phyloP scores from a whole-genome alignment of 169 alveolate species.

The Plasmodium relictum region DNA sequence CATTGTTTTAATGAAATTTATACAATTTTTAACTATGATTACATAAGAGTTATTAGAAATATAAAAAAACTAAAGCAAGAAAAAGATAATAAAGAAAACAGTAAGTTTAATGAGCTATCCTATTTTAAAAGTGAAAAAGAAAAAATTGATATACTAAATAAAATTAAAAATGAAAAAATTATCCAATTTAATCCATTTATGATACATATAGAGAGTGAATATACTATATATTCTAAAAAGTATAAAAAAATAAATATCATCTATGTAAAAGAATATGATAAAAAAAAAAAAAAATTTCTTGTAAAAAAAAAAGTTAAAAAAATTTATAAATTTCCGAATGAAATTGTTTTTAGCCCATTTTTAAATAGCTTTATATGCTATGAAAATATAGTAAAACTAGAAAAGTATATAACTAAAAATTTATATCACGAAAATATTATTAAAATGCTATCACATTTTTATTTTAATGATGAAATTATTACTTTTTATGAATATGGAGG shows the following conservation, averaged over 20 bases:
- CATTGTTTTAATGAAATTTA: constrained; percentile 7
- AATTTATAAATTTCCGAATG: constrained; percentile 40
- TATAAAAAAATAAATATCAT: constrained; percentile 28
- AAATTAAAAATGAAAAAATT: constrained; percentile 10
- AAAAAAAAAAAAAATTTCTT: neutral
- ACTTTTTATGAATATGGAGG: constrained; percentile 47
- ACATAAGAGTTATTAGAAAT: constrained; percentile 9
- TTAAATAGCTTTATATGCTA: constrained; percentile 20
- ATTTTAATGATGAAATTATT: constrained; percentile 8
- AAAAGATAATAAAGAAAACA: neutral
- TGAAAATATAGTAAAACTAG: constrained; percentile 49
- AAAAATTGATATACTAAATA: neutral
- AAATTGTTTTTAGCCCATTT: constrained; percentile 28
- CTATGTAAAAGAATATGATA: constrained; percentile 17
- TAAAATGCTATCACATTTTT: constrained; percentile 10
- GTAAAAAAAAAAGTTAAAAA: constrained; percentile 29
- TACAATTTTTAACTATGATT: constrained; percentile 43
- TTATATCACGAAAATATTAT: constrained; percentile 32
- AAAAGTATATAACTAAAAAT: constrained; percentile 25
- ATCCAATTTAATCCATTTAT: neutral
- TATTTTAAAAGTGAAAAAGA: neutral
- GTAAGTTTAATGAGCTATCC: no score
- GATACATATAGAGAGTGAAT: constrained; percentile 7
- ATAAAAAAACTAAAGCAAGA: neutral
- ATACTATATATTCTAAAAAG: constrained; percentile 19